A percentile compares a stretch with the other conserved stretches of the same genome.
These are phyloP conservation scores for Ceratobasidium sp. DNA, from an alignment of 1,284 basidiomycete species.

Conservation along the genomic window DNA sequence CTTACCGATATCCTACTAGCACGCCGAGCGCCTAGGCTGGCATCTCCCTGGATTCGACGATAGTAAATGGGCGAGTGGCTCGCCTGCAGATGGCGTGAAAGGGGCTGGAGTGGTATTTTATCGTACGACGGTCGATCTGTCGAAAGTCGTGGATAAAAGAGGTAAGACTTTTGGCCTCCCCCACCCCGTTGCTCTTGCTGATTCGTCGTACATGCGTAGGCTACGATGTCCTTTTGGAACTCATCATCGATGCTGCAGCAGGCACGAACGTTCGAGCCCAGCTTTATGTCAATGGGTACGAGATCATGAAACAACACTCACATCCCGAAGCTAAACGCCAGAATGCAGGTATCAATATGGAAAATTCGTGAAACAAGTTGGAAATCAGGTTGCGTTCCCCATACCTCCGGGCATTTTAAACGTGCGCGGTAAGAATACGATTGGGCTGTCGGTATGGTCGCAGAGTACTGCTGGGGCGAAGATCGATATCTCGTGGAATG, in stretches of 20 bases:
- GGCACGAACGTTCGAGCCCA: conserved; percentile 47
- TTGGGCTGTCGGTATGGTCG: conserved; percentile 47
- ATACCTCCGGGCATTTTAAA: conserved; percentile 48
- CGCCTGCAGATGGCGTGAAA: conserved; percentile 27
- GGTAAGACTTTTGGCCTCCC: neutral
- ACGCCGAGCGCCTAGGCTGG: conserved; percentile 53
- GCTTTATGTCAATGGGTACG: conserved; percentile 49
- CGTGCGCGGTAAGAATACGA: conserved; percentile 46
- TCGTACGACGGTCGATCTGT: conserved; percentile 33
- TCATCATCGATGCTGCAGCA: conserved; percentile 35
- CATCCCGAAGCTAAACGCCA: neutral
- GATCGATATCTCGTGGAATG: conserved; percentile 39
- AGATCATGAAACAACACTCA: too few relatives aligned
- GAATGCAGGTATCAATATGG: conserved; percentile 48
- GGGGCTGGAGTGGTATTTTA: conserved; percentile 45
- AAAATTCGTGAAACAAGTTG: conserved; percentile 45
- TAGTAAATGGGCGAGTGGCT: conserved; percentile 49
- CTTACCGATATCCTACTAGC: neutral
- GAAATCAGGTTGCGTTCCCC: conserved; percentile 48
- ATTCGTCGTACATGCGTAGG: neutral
- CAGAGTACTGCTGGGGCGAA: conserved; percentile 42
- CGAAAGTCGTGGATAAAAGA: conserved; percentile 27
- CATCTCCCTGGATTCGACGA: conserved; percentile 53
- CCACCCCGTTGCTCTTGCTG: neutral
- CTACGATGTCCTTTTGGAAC: conserved; percentile 40